Percentiles rank a stretch among this genome's conserved stretches.
These are phyloP conservation scores for Cordyceps fumosorosea DNA, from an alignment of 2,329 filamentous ascomycete genomes.

Conservation along the genomic window DNA sequence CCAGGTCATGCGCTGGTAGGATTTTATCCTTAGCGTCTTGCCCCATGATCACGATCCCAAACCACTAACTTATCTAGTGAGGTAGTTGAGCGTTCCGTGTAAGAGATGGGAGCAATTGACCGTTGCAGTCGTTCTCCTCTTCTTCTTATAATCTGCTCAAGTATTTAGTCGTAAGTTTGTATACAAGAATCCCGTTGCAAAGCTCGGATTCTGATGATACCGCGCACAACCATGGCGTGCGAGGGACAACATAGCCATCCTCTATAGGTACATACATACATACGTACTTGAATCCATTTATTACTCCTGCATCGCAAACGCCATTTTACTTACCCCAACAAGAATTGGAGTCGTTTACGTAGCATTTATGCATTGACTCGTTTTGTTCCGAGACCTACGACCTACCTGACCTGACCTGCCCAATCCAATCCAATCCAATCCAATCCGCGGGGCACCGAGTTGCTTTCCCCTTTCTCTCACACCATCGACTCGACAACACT, in stretches of 20 bases:
- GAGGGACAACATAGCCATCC: too few relatives aligned
- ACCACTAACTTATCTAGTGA: too few relatives aligned
- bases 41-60: not conserved
- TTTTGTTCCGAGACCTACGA: not conserved
- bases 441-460: not conserved
- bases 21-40: constrained; percentile 1
- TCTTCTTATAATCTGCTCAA: not conserved
- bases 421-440: not conserved
- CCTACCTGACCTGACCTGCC: too few relatives aligned
- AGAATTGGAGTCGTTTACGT: constrained; percentile 6
- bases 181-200: not conserved
- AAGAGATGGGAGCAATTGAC: too few relatives aligned
- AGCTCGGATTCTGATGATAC: too few relatives aligned
- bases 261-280: too few relatives aligned
- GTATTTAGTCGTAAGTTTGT: not conserved
- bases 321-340: not conserved
- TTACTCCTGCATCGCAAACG: not conserved
- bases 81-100: too few relatives aligned
- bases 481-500: not conserved
- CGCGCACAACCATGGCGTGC: not conserved
- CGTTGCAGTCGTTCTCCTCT: too few relatives aligned
- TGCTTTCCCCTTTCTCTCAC: not conserved
- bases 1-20: constrained; percentile 6
- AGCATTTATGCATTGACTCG: not conserved
- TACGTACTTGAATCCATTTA: not conserved